Evolutionary conservation across 1,139 yeast species (phyloP), one percentile per base, ranked within the genome.

Genomic region (Protomyces gravidus): DNA sequence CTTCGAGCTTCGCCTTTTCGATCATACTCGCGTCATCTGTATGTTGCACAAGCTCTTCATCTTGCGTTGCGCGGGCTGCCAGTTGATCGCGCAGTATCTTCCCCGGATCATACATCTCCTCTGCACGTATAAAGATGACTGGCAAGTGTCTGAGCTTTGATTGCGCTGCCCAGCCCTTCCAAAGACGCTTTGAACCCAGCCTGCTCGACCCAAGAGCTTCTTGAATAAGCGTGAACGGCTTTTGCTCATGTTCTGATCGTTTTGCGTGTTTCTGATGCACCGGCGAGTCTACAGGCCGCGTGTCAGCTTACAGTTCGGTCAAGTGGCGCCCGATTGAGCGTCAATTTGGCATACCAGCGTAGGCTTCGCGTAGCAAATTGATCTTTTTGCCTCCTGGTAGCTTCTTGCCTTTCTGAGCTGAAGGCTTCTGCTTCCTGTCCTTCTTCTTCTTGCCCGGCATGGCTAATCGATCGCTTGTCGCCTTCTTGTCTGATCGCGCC

Each of bases 381-480:
- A 5, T 45, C 6, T 36, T 36, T 19, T 26, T 28, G 13, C 17
- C 21, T 9, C 13, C 36, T 13, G 30, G 25, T 2, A 36, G 13
- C 36, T 53, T 33, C 26, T 40, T 25, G 5, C 47, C 47, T 23
- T 53, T 53, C 47, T 51, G 46, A n/a, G 30, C 46, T 6, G 21
- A 23, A 15, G 32, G 26, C 27, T 17, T 33, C n/a, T 42, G 52
- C 30, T 45, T 53, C 19, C 58, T 13, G 6, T 53, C 42, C 50
- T 53, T 45, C 47, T 53, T 53, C 28, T 45, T 47, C 42, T 53
- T 53, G 6, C 58, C 58, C 2, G 58, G 58, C 58, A 53, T 53
- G 23, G 19, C 30, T 21, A n/a, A n/a, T n/a, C n/a, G n/a, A n/a
- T n/a, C n/a, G n/a, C n/a, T n/a, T n/a, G n/a, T n/a, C n/a, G n/a